phyloP scores from a whole-genome alignment of 2,329 filamentous ascomycete species.

The Aspergillus floridensis region DNA sequence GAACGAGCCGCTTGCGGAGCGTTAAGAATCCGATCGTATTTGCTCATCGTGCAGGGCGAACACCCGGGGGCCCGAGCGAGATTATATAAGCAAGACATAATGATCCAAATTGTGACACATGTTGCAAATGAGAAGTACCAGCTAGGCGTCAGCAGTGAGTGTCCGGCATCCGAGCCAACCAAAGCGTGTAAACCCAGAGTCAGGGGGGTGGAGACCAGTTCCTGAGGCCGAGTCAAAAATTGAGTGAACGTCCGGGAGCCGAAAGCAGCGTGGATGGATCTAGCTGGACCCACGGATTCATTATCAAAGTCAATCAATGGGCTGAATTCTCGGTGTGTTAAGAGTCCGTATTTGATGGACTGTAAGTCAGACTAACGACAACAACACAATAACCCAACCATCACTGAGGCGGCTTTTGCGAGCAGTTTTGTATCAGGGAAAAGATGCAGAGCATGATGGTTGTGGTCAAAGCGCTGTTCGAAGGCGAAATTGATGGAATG shows the following conservation, averaged over 20 bases:
- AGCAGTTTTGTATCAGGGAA: no score
- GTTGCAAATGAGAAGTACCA: not conserved
- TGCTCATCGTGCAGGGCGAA: conserved; percentile 1
- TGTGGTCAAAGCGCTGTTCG: no score
- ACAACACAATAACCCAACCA: no score
- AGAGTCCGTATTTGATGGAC: no score
- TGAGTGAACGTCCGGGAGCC: not conserved
- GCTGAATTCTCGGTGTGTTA: no score
- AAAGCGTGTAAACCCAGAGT: not conserved
- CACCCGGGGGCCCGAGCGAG: conserved; percentile 2
- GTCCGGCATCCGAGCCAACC: conserved; percentile 6
- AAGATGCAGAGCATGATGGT: no score
- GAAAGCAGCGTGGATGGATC: not conserved
- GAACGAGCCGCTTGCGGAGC: conserved; percentile 2
- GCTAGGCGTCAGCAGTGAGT: not conserved
- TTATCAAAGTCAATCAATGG: not conserved
- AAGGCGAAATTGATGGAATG: no score
- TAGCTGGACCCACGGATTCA: not conserved
- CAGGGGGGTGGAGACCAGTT: not conserved
- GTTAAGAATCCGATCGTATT: not conserved
- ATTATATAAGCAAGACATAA: not conserved
- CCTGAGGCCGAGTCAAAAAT: not conserved
- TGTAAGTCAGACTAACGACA: no score
- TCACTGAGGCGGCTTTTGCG: no score
- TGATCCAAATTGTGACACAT: not conserved